Conservation (phyloP, 768 basidiomycete species). For the Trametes cubensis region DNA sequence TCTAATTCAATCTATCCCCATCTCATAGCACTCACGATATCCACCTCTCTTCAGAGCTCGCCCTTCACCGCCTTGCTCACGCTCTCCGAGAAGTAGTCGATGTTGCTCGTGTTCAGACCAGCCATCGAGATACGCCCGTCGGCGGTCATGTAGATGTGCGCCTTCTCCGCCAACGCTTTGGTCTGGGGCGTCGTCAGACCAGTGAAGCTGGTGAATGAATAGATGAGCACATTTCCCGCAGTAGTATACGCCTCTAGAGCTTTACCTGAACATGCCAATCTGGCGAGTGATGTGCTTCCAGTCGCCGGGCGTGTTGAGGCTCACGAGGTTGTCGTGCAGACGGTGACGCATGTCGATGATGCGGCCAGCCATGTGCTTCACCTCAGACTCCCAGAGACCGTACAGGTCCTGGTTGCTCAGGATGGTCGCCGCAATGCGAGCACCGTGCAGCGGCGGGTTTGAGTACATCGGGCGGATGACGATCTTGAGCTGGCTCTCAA, state of each 20-base stretch:
- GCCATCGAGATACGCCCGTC: conserved; percentile 96
- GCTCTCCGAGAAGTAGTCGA: conserved; percentile 88
- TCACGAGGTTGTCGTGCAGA: conserved; percentile 74
- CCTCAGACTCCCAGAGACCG: conserved; percentile 86
- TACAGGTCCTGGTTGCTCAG: conserved; percentile 76
- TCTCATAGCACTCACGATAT: not conserved
- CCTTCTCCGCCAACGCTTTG: conserved; percentile 80
- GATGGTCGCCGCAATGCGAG: conserved; percentile 84
- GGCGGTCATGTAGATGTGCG: conserved; percentile 92
- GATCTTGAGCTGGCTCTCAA: conserved; percentile 95
- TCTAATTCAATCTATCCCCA: not conserved
- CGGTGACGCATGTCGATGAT: conserved; percentile 92
- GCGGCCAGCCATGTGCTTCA: conserved; percentile 93
- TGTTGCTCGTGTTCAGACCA: conserved; percentile 80
- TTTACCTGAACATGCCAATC: conserved; percentile 97
- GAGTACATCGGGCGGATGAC: conserved; percentile 96
- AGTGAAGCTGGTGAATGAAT: conserved; percentile 60
- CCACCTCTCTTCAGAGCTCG: conserved; percentile 54
- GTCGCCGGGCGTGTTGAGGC: conserved; percentile 88
- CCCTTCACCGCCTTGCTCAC: conserved; percentile 84
- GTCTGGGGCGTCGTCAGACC: conserved; percentile 81
- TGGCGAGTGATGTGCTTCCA: conserved; percentile 96
- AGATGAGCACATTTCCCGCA: conserved; percentile 3
- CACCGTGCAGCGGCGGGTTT: conserved; percentile 92
- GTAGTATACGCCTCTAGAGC: conserved; percentile 9